These are phyloP conservation scores for Penicillium paradoxum DNA, from an alignment of 495 filamentous ascomycete genomes.

Conservation along the genomic window DNA sequence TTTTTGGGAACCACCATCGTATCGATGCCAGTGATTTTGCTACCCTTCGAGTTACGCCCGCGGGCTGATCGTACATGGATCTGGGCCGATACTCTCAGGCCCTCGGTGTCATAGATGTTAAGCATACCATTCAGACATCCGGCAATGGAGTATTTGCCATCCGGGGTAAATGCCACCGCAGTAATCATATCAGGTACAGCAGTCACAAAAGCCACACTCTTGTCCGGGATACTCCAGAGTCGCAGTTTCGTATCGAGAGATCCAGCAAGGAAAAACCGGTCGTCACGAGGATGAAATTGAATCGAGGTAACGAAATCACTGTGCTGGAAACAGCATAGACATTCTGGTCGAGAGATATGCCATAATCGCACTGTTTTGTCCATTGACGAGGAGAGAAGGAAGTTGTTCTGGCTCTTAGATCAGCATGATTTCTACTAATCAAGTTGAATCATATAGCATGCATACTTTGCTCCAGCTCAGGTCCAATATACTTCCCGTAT, in stretches of 20 bases:
- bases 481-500: slow-evolving; percentile 83
- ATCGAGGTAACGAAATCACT: slow-evolving; percentile 94
- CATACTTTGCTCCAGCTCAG: slow-evolving; percentile 92
- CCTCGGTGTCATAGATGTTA: slow-evolving; percentile 93
- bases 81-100: slow-evolving; percentile 74
- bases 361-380: slow-evolving; percentile 96
- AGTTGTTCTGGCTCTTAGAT: slow-evolving; percentile 65
- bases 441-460: neutral
- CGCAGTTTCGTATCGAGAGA: slow-evolving; percentile 88
- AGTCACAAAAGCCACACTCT: slow-evolving; percentile 82
- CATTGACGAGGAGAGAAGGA: slow-evolving; percentile 94
- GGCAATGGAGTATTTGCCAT: slow-evolving; percentile 85
- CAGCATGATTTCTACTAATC: slow-evolving; percentile 4
- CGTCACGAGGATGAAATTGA: slow-evolving; percentile 90
- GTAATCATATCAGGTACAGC: slow-evolving; percentile 86
- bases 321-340: slow-evolving; percentile 93
- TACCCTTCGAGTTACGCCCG: slow-evolving; percentile 91
- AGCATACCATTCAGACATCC: slow-evolving; percentile 83
- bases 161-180: slow-evolving; percentile 87
- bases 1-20: slow-evolving; percentile 60
- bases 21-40: slow-evolving; percentile 94
- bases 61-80: slow-evolving; percentile 85
- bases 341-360: slow-evolving; percentile 82
- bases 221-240: slow-evolving; percentile 97
- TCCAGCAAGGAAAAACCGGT: slow-evolving; percentile 94